Evolutionary conservation across 164 flowering plant species (phyloP).

Genomic region (Taxillus chinensis): DNA sequence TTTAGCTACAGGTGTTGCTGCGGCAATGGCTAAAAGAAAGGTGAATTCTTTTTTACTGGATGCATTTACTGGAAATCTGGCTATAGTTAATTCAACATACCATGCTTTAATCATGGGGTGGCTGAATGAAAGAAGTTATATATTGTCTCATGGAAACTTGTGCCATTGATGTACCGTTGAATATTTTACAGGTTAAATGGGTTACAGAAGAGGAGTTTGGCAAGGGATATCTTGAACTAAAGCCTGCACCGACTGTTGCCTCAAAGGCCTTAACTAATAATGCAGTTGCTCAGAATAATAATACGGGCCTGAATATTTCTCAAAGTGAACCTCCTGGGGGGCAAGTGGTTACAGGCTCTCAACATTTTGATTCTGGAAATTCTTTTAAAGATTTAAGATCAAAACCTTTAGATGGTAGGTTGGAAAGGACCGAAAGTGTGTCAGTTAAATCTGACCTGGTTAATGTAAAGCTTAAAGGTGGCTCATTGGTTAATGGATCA

Average conservation of each 20-base stretch:
- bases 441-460: conserved; percentile 41
- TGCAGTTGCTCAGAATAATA: conserved; percentile 31
- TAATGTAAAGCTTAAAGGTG: conserved; percentile 40
- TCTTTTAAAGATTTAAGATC: conserved; percentile 39
- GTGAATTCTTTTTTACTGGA: conserved; percentile 18
- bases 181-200: conserved; percentile 36
- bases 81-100: too few relatives aligned
- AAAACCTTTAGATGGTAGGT: conserved; percentile 50
- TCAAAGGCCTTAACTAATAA: conserved; percentile 38
- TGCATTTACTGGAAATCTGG: too few relatives aligned
- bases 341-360: conserved; percentile 23
- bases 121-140: too few relatives aligned
- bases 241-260: conserved; percentile 56
- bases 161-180: too few relatives aligned
- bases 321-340: conserved; percentile 39
- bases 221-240: conserved; percentile 81
- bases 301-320: conserved; percentile 28
- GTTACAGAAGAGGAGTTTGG: conserved; percentile 96
- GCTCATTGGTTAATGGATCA: conserved; percentile 31
- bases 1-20: conserved; percentile 96
- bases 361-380: conserved; percentile 35
- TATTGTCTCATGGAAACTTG: too few relatives aligned
- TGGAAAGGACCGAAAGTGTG: conserved; percentile 41
- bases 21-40: conserved; percentile 92
- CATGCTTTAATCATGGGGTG: too few relatives aligned